phyloP scores from a whole-genome alignment of 768 basidiomycete genomes.

The Leccinum disarticulatum region DNA sequence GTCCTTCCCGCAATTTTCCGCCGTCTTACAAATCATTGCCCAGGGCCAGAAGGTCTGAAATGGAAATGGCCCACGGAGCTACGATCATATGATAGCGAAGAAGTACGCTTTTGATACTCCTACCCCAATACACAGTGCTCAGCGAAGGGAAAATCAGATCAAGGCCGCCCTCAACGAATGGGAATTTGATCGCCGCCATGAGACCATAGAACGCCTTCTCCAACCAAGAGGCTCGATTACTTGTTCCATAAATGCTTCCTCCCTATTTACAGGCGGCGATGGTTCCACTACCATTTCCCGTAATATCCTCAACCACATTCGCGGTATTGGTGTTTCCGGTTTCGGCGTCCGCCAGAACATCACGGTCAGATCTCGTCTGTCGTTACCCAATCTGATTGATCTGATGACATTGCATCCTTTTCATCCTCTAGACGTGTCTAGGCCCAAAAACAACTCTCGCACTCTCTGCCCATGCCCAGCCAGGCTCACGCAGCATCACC shows the following conservation, averaged over 20 bases:
- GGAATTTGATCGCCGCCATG: slow-evolving; percentile 38
- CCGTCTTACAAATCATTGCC: slow-evolving; percentile 13
- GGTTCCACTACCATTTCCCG: slow-evolving; percentile 28
- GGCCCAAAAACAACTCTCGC: slow-evolving; percentile 44
- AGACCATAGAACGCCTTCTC: slow-evolving; percentile 39
- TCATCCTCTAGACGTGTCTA: slow-evolving; percentile 45
- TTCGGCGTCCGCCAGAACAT: slow-evolving; percentile 45
- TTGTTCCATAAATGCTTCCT: slow-evolving; percentile 49
- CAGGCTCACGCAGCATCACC: slow-evolving; percentile 20
- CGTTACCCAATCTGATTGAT: slow-evolving; percentile 17
- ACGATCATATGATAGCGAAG: slow-evolving; percentile 44
- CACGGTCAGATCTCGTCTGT: slow-evolving; percentile 37
- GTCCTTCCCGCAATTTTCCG: slow-evolving; percentile 12
- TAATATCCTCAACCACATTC: slow-evolving; percentile 34
- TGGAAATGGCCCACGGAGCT: slow-evolving; percentile 46
- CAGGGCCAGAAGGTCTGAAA: slow-evolving; percentile 41
- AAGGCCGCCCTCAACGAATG: slow-evolving; percentile 41
- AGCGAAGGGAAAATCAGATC: slow-evolving; percentile 42
- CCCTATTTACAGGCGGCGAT: slow-evolving; percentile 42
- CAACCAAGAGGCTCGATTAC: slow-evolving; percentile 46
- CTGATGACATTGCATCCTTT: slow-evolving; percentile 22
- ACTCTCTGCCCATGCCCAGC: slow-evolving; percentile 40
- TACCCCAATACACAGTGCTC: slow-evolving; percentile 19
- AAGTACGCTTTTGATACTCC: slow-evolving; percentile 39
- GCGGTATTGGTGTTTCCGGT: slow-evolving; percentile 35